Percentiles rank a stretch among this genome's conserved stretches.
These are phyloP conservation scores for Agaricus sinodeliciosus DNA, from an alignment of 768 basidiomycete genomes.

Conservation along the genomic window DNA sequence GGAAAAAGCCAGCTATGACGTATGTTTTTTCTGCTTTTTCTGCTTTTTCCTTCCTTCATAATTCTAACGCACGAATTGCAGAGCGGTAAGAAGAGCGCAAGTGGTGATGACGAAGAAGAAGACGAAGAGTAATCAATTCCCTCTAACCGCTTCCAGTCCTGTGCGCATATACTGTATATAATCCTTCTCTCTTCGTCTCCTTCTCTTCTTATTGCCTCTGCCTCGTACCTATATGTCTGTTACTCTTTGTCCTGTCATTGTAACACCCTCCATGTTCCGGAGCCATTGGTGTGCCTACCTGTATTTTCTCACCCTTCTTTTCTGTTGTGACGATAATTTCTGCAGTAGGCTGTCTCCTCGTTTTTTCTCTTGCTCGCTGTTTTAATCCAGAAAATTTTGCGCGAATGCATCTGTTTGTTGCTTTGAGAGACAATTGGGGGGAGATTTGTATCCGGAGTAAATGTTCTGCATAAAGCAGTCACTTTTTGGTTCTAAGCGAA, in stretches of 20 bases:
- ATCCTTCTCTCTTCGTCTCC: slow-evolving; percentile 2
- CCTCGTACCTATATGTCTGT: slow-evolving; percentile 1
- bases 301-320: not conserved
- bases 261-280: not conserved
- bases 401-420: too few species aligned
- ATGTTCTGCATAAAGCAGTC: too few species aligned
- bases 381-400: not conserved
- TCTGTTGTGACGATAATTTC: not conserved
- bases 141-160: not conserved
- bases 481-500: too few species aligned
- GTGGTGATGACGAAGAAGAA: slow-evolving; percentile 26
- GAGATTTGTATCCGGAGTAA: too few species aligned
- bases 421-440: too few species aligned
- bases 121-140: slow-evolving; percentile 18
- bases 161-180: slow-evolving; percentile 10
- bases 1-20: slow-evolving; percentile 56
- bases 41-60: not conserved
- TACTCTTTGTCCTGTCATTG: not conserved
- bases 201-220: not conserved
- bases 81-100: slow-evolving; percentile 22
- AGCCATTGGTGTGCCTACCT: not conserved
- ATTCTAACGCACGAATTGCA: not conserved
- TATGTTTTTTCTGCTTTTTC: slow-evolving; percentile 6
- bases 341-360: not conserved
- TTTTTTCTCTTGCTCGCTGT: not conserved